phyloP scores from a whole-genome alignment of 352 stramenopile genomes.

The Globisporangium abappressorium region DNA sequence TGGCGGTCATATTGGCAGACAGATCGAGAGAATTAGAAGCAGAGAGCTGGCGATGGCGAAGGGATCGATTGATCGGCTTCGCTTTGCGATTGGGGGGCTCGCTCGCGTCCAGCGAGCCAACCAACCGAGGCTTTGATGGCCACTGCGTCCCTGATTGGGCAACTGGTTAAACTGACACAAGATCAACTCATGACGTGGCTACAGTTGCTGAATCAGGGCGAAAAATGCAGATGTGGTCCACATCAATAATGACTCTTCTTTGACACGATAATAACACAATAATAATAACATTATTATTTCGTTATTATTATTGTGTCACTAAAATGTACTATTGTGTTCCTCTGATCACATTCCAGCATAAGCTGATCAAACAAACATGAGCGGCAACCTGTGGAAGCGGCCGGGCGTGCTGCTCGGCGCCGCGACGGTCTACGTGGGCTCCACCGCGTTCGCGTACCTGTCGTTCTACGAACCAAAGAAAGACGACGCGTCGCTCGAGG shows the following conservation, averaged over 20 bases:
- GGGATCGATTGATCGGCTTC: slow-evolving; percentile 1
- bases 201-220: not conserved
- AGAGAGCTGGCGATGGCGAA: not conserved
- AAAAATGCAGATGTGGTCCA: not conserved
- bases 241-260: not conserved
- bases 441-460: slow-evolving; percentile 58
- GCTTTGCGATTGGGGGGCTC: not conserved
- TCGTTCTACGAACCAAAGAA: slow-evolving; percentile 69
- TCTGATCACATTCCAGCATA: too few relatives aligned
- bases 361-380: slow-evolving; percentile 17
- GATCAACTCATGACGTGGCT: not conserved
- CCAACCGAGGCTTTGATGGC: slow-evolving; percentile 5
- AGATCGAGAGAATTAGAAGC: too few relatives aligned
- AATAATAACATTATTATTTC: too few relatives aligned
- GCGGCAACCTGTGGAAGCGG: slow-evolving; percentile 34
- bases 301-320: too few relatives aligned
- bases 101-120: slow-evolving; percentile 1
- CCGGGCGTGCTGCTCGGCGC: slow-evolving; percentile 55
- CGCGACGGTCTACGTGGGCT: slow-evolving; percentile 52
- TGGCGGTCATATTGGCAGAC: not conserved
- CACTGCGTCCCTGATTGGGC: not conserved
- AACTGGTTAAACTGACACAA: not conserved
- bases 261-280: not conserved
- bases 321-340: not conserved
- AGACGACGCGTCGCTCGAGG: slow-evolving; percentile 15